phyloP scores from a whole-genome alignment of 345 rosid genomes.

The Gossypium australe region DNA sequence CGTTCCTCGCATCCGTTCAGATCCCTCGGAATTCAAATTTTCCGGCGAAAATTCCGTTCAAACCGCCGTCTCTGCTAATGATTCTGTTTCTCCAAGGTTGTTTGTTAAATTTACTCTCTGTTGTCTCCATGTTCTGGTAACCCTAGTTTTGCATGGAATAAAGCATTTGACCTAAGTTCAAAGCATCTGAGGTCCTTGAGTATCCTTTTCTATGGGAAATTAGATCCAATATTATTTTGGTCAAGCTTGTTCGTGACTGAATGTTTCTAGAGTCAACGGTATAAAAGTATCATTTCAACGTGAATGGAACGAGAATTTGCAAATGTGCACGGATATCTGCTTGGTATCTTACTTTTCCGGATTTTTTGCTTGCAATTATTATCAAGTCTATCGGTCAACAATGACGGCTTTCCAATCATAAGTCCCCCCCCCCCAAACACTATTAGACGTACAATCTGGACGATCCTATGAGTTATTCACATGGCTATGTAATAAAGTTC shows the following conservation, averaged over 20 bases:
- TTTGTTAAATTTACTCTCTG: background rate
- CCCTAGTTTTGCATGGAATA: background rate
- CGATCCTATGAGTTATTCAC: background rate
- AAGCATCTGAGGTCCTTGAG: background rate
- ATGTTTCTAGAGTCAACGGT: background rate
- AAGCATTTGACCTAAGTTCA: background rate
- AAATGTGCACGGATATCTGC: background rate
- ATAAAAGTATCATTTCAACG: constrained; percentile 4
- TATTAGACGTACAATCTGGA: background rate
- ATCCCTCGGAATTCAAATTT: constrained; percentile 16
- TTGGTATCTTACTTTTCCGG: background rate
- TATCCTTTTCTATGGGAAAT: background rate
- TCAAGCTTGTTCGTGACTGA: too few species aligned
- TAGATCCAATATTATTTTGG: background rate
- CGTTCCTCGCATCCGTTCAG: constrained; percentile 13
- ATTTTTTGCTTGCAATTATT: background rate
- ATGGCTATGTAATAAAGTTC: background rate
- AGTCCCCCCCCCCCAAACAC: background rate
- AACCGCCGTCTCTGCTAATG: constrained; percentile 11
- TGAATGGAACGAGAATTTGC: background rate
- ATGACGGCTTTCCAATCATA: constrained; percentile 4
- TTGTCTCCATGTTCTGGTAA: background rate
- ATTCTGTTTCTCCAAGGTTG: constrained; percentile 31
- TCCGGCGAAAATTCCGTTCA: constrained; percentile 10
- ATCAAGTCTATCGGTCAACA: background rate